phyloP scores from a whole-genome alignment of 768 basidiomycete species.

The Coprinopsis sp. region DNA sequence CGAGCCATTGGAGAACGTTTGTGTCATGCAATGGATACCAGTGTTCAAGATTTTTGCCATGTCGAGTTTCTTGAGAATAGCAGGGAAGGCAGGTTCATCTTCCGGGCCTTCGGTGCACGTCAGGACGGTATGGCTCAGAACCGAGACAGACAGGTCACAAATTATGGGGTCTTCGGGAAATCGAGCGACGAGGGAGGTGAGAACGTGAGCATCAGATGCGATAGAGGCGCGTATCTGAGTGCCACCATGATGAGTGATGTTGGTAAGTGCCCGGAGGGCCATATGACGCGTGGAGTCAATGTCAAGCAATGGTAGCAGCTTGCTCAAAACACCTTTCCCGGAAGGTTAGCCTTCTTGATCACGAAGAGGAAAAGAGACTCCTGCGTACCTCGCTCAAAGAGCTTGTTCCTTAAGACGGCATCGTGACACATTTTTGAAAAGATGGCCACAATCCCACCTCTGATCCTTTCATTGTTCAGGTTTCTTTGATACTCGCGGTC shows the following conservation, averaged over 20 bases:
- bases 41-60: conserved; percentile 40
- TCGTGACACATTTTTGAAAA: conserved; percentile 62
- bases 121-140: conserved; percentile 47
- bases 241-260: conserved; percentile 60
- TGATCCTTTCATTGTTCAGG: conserved; percentile 39
- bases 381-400: conserved; percentile 54
- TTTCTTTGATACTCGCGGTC: conserved; percentile 43
- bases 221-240: conserved; percentile 44
- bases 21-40: conserved; percentile 37
- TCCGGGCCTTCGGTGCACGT: conserved; percentile 34
- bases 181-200: conserved; percentile 45
- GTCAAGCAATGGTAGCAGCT: conserved; percentile 51
- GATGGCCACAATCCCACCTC: conserved; percentile 55
- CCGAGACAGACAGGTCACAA: conserved; percentile 47
- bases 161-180: conserved; percentile 46
- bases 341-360: background rate
- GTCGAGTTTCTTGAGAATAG: conserved; percentile 36
- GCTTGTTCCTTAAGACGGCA: conserved; percentile 53
- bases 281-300: conserved; percentile 43
- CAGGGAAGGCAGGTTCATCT: conserved; percentile 34
- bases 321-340: conserved; percentile 46
- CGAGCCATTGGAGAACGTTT: conserved; percentile 36
- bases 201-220: conserved; percentile 36
- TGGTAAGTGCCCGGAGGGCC: conserved; percentile 51
- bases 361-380: too few relatives aligned